Conservation (phyloP, 2,329 filamentous ascomycete species). For the Colletotrichum sp. region DNA sequence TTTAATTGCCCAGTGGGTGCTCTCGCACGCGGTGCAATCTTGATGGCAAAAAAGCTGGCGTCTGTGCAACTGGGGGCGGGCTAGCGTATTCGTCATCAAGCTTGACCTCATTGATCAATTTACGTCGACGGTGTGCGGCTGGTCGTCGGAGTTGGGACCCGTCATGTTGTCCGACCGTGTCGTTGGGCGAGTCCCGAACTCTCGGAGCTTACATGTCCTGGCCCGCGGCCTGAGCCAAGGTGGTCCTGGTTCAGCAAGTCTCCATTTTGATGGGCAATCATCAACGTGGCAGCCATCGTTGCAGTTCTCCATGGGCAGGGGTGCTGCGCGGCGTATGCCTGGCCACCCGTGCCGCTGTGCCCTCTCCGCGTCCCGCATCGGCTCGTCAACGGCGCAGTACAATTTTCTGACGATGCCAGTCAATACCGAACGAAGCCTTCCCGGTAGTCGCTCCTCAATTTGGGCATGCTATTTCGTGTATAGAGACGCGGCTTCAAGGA, state of each 20-base stretch:
- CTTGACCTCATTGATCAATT: conserved; percentile 6
- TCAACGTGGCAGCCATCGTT: conserved; percentile 12
- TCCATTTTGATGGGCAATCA: conserved; percentile 11
- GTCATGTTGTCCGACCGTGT: background rate
- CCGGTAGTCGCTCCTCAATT: background rate
- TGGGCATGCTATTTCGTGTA: background rate
- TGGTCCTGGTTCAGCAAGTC: background rate
- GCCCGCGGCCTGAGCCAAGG: background rate
- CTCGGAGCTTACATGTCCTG: background rate
- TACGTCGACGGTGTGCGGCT: background rate
- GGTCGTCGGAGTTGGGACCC: background rate
- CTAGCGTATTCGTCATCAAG: background rate
- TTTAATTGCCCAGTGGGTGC: background rate
- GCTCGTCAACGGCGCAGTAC: background rate
- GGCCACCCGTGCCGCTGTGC: background rate
- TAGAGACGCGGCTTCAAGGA: background rate
- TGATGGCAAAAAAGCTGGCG: background rate
- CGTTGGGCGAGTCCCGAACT: background rate
- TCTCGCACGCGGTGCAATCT: background rate
- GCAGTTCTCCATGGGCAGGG: background rate
- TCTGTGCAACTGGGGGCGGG: background rate
- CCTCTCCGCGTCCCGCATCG: background rate
- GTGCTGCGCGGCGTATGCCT: background rate
- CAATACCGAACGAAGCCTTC: background rate
- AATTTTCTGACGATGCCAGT: background rate